Evolutionary conservation across 1,284 basidiomycete species (phyloP), one percentile per base, ranked within the genome.

Genomic region (Rhodotorula sp.): DNA sequence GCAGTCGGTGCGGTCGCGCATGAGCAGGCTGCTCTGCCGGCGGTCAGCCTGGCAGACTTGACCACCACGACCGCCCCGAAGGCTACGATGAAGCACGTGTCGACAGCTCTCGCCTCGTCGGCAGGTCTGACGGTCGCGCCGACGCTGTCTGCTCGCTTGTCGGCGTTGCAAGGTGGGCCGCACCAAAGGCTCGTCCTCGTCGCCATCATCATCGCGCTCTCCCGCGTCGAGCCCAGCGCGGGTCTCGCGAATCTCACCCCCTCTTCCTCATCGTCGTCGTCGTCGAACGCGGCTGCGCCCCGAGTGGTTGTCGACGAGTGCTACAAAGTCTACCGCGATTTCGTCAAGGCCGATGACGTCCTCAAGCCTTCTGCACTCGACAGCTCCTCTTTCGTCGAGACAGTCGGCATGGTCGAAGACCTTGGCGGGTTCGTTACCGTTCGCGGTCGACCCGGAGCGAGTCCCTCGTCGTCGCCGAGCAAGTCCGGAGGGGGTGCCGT

Each of bases 81-180:
- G 46, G 80, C 79, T 14, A 66, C 62, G 18, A 79, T 80, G 42
- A 45, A 67, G 17, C 78, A 80, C 37, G 79, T 81, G 62, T 73
- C 79, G 51, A 68, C 70, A 26, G 78, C 80, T 20, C 76, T 81
- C 30, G 68, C 76, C 15, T 62, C 75, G 20, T 79, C 80, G 12
- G 24, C 62, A 1, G 71, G 71, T 6, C 42, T 73, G 20, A 44
- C 69, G 3, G 44, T 60, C 6, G 55, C 67, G 2, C 65, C 66
- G 24, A 57, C 58, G 15, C 65, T 75, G 59, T 30, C 62, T 22
- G 48, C 60, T 6, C 55, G 67, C 6, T 51, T 75, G n/a, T 24
- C 59, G 10, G 44, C 58, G 2, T 58, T 75, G 12, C 64, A 70
- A 29, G 42, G 49, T 5, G 60, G 66, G 1, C 65, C 67, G 53